These are phyloP conservation scores for Monilinia vaccinii-corymbosi DNA, from an alignment of 2,329 filamentous ascomycete genomes.

Conservation along the genomic window DNA sequence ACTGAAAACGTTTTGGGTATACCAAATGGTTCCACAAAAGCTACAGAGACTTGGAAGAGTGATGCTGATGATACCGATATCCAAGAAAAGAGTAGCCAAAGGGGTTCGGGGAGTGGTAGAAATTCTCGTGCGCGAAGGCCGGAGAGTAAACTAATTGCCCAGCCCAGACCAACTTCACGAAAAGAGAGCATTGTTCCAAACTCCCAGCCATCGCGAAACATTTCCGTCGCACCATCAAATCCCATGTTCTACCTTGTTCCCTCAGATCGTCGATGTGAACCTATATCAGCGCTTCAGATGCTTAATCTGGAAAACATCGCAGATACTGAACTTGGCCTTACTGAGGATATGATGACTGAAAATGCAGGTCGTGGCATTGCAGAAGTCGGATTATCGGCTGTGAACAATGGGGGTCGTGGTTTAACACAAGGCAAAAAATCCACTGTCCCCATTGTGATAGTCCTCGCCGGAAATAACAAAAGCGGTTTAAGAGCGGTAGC, in stretches of 20 bases:
- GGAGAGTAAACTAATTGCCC: slow-evolving; percentile 31
- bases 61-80: slow-evolving; percentile 54
- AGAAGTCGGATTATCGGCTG: slow-evolving; percentile 64
- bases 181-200: slow-evolving; percentile 26
- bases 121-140: slow-evolving; percentile 24
- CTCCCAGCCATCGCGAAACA: slow-evolving; percentile 20
- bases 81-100: slow-evolving; percentile 23
- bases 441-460: slow-evolving; percentile 42
- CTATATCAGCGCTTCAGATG: slow-evolving; percentile 71
- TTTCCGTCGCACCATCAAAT: slow-evolving; percentile 22
- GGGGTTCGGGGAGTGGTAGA: slow-evolving; percentile 34
- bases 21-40: slow-evolving; percentile 30
- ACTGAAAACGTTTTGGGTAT: slow-evolving; percentile 82
- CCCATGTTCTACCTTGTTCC: slow-evolving; percentile 42
- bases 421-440: slow-evolving; percentile 30
- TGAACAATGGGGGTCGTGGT: slow-evolving; percentile 37
- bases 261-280: slow-evolving; percentile 49
- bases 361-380: slow-evolving; percentile 85
- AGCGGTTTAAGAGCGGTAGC: slow-evolving; percentile 77
- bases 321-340: slow-evolving; percentile 75
- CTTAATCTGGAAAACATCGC: slow-evolving; percentile 88
- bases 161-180: slow-evolving; percentile 28
- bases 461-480: slow-evolving; percentile 93
- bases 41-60: slow-evolving; percentile 52
- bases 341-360: slow-evolving; percentile 84